A percentile compares a stretch with the other conserved stretches of the same genome.
Evolutionary conservation across 495 filamentous ascomycete genomes (phyloP).

Genomic region (Neurospora sp.): DNA sequence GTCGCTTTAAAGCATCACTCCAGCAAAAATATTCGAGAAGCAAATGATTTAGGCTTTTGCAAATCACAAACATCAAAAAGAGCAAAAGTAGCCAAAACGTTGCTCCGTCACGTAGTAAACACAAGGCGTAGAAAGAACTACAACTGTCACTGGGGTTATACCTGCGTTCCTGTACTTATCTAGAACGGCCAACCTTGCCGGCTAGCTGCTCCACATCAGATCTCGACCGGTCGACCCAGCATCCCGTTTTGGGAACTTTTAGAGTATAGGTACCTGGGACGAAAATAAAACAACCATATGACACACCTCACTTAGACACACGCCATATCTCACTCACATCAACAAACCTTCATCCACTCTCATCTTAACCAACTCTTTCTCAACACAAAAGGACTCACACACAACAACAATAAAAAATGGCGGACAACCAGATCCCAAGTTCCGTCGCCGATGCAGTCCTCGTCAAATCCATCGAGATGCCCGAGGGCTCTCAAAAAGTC

Average conservation of each 20-base stretch:
- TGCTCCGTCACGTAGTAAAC: background rate
- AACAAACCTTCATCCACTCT: background rate
- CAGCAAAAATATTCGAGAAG: background rate
- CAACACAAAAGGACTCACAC: background rate
- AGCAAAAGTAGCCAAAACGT: background rate
- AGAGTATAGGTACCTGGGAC: background rate
- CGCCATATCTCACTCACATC: background rate
- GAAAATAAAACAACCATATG: background rate
- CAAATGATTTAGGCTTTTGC: background rate
- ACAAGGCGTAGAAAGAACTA: background rate
- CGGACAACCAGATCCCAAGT: constrained; percentile 41
- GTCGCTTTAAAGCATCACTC: background rate
- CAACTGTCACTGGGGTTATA: background rate
- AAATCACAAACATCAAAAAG: background rate
- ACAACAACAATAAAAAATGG: constrained; percentile 11
- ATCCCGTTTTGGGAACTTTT: background rate
- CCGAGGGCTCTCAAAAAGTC: constrained; percentile 60
- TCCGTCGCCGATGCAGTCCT: constrained; percentile 76
- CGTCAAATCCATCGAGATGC: constrained; percentile 76
- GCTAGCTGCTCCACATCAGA: background rate
- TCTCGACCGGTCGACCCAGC: background rate
- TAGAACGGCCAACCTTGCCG: background rate
- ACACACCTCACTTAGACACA: background rate
- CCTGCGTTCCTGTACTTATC: background rate
- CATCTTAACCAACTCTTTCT: background rate